Evolutionary conservation across 805 yeast genomes (phyloP).

Genomic region (Kuraishia cidri): DNA sequence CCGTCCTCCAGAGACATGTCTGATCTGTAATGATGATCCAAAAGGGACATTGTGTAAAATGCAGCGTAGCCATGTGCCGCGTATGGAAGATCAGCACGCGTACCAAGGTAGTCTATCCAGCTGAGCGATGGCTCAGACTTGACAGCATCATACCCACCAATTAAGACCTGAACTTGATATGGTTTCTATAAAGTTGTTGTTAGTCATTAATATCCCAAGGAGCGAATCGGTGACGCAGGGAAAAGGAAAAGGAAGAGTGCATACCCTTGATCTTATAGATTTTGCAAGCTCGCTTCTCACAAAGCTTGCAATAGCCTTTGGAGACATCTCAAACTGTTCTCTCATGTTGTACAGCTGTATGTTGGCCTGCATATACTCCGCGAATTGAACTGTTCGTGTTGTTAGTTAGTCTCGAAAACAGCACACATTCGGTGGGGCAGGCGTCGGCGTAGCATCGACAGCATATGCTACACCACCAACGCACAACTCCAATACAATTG

Average conservation of each 20-base stretch:
- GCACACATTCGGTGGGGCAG: too few species aligned
- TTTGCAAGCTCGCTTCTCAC: constrained; percentile 84
- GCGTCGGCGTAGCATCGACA: too few species aligned
- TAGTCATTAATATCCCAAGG: constrained; percentile 8
- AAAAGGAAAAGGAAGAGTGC: too few species aligned
- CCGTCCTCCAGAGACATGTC: constrained; percentile 78
- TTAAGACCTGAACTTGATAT: constrained; percentile 83
- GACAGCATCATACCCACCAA: constrained; percentile 73
- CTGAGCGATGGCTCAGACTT: constrained; percentile 57
- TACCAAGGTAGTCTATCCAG: constrained; percentile 92
- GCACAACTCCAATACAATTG: background rate
- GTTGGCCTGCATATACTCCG: constrained; percentile 91
- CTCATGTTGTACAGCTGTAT: constrained; percentile 82
- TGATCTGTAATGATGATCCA: constrained; percentile 82
- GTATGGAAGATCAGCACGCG: constrained; percentile 84
- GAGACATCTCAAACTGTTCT: constrained; percentile 72
- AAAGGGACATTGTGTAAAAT: constrained; percentile 80
- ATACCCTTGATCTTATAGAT: constrained; percentile 71
- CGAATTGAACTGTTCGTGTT: constrained; percentile 58
- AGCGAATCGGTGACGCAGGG: background rate
- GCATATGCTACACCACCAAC: background rate
- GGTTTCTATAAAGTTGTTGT: constrained; percentile 45
- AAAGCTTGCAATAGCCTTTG: constrained; percentile 81
- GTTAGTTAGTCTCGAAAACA: background rate
- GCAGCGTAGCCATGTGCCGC: constrained; percentile 99